Evolutionary conservation across 169 alveolate genomes (phyloP), one percentile per base, ranked within the genome.

Genomic region (Toxoplasma gondii): DNA sequence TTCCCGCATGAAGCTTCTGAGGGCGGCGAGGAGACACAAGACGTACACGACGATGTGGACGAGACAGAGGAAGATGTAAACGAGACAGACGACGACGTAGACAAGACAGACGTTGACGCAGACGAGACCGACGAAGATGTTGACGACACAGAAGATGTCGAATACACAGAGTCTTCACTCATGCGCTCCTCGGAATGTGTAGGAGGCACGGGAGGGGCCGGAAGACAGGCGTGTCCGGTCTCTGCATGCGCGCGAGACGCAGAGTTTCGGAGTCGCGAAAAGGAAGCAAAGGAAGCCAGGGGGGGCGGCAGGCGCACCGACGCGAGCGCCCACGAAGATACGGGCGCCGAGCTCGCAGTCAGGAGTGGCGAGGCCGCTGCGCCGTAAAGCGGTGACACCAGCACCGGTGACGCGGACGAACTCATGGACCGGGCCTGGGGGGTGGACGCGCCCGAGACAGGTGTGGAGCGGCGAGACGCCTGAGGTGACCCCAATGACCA

Each of bases 231-330:
- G 24, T 9, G 19, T 10, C 31, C 36, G 34, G 81, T 29, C 81
- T 24, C 31, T 10, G 81, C 81, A 2, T 17, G 81, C 31, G n/a
- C 58, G 12, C 58, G 58, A 4, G 58, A 49, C 58, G 39, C 41
- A 36, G 43, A 74, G 12, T 27, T 44, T 19, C 45, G 84, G 7
- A 36, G 43, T 1, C 84, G 43, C 10, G 84, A 74, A n/a, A 74
- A 74, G 17, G 84, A 74, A 74, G 84, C 84, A 5, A 74, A 24
- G 17, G 84, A 74, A 9, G 84, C 39, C 39, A 36, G 43, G 12
- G 86, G 86, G 22, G 86, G 86, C 86, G 86, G 86, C 39, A 78
- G 86, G 45, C 86, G 86, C 10, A 78, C 45, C 2, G 86, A 36
- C 39, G 86, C 86, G 27, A 78, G n/a, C 7, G 86, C 45, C 86